Conservation (phyloP, 202 grass and related monocot genomes). For the Setaria italica region DNA sequence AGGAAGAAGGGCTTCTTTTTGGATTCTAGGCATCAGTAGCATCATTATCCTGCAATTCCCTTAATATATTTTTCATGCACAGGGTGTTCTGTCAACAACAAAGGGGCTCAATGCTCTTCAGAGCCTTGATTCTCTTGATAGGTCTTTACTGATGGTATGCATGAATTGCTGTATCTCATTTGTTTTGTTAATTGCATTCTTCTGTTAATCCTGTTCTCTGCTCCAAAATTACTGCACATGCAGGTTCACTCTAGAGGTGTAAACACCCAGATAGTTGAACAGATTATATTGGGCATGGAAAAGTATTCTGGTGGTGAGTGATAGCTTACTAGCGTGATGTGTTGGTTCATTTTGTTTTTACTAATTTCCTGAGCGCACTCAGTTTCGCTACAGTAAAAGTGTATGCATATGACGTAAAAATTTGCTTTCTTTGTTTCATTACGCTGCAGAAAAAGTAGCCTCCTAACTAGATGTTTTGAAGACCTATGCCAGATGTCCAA, state of each 20-base stretch:
- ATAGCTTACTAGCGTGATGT: conserved; percentile 24
- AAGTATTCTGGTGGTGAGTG: conserved; percentile 64
- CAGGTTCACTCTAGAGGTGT: conserved; percentile 93
- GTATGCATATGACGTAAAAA: conserved; percentile 12
- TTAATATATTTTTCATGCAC: conserved; percentile 42
- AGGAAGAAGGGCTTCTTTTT: conserved; percentile 13
- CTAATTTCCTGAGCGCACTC: not conserved
- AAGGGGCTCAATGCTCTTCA: conserved; percentile 73
- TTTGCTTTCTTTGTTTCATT: not conserved
- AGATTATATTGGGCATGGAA: conserved; percentile 65
- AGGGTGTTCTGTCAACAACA: conserved; percentile 94
- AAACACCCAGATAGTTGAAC: conserved; percentile 74
- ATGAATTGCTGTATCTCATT: not conserved
- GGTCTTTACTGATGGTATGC: conserved; percentile 78
- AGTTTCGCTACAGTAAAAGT: conserved; percentile 24
- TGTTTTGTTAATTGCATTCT: conserved; percentile 8
- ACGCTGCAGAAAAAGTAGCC: not conserved
- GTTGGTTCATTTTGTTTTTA: not conserved
- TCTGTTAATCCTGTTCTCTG: conserved; percentile 19
- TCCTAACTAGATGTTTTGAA: conserved; percentile 13
- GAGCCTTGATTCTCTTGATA: conserved; percentile 74
- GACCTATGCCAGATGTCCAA: not conserved
- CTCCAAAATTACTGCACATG: conserved; percentile 40
- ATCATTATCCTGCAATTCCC: not conserved
- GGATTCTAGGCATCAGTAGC: conserved; percentile 19